Base-by-base conservation (phyloP, 306 rosid genomes). In the Arachis hypogaea region DNA sequence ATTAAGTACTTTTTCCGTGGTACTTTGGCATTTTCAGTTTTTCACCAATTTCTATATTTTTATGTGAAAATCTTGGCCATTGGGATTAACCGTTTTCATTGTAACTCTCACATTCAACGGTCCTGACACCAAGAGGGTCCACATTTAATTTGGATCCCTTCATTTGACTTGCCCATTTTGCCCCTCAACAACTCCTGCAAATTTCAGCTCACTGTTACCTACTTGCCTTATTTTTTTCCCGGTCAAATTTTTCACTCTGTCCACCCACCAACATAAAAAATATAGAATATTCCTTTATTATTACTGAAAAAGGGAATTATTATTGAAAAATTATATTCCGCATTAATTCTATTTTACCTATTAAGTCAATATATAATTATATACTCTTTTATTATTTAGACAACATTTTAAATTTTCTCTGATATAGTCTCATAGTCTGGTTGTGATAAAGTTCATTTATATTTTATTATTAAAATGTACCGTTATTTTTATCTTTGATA, bases 1-100 rank as follows among this genome's bases (percentile, higher is more conserved):
- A 45, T 6, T 1, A 54, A 60, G 89, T 80, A 82, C 87, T 69
- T 77, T 77, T 61, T 80, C 90, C 83, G 92, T 86, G 81, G 88
- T 89, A 83, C 92, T 81, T 71, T 30, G 18, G 80, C 71, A 45
- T 83, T 83, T 83, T 76, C 63, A 66, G 9, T 4, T 83, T 83
- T 83, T 76, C 63, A 66, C 11, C 7, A 55, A 42, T 69, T 5
- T 33, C 38, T 33, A 33, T 33, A 33, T 2, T 18, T 16, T 70
- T 29, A 38, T 22, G 9, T 2, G 8, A 16, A 9, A 56, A 81
- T 44, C 43, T 11, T 54, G 16, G 45, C 29, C 51, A 11, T 14
- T 61, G 18, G 43, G 59, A 54, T 36, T 56, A 40, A 68, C 74
- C 54, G 68, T 75, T 71, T 81, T 77, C 16, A 28, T 63, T 10